Evolutionary conservation across 1,284 basidiomycete species (phyloP), one percentile per base, ranked within the genome.

Genomic region (Microbotryum scabiosae): DNA sequence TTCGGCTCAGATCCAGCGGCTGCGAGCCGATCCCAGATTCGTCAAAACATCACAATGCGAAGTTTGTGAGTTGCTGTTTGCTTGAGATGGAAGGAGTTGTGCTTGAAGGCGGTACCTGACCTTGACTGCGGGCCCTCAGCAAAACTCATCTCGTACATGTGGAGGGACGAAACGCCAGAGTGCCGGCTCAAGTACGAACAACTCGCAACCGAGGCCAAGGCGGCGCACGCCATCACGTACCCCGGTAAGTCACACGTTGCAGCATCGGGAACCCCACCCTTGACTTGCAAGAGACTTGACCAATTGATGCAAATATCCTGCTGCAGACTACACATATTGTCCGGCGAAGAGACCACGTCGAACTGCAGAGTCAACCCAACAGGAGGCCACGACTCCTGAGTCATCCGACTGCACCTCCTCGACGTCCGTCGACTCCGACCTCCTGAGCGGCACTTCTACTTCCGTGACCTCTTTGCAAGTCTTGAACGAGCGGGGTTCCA

Each of bases 101-200:
- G 18, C 5, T 3, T 41, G 16, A 18, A 12, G 30, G 16, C 36
- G 36, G 5, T 41, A 16, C 4, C 36, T 41, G 36, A 41, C 36
- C 36, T 41, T 41, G 12, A 41, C 36, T 18, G 16, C 12, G 16
- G 36, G 36, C 28, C 23, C 9, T 8, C 41, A 46, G 58, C 88
- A 44, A 83, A 82, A 67, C 72, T 82, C 50, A 84, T 93, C 62
- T 81, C 84, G 2, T 61, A 74, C 4, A 78, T 84, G 78, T 93
- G 90, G 90, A 83, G 78, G 69, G 72, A 75, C 4, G 87, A 87
- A 70, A 54, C 76, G 0, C 74, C 78, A 0, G 76, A 77, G 0
- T 78, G 83, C 56, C 82, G 81, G 68, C 76, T 75, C 4, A 70
- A 80, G n/a, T 93, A 84, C 72, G 88, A 90, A 71, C 75, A 79